phyloP scores from a whole-genome alignment of 352 stramenopile species.

The Globisporangium cylindrosporum region DNA sequence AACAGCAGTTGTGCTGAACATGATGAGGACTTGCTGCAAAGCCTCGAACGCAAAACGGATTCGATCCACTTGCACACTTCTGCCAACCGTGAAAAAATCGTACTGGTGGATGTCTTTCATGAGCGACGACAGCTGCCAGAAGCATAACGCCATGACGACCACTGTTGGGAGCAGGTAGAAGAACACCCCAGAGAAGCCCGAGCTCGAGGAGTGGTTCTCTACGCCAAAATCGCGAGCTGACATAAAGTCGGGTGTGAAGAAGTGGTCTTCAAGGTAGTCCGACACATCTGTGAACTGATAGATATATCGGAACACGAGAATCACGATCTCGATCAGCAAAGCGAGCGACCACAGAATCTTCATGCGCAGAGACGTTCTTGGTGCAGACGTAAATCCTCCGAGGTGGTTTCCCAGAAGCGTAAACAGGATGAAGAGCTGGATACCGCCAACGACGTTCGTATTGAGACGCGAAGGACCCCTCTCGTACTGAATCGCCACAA shows the following conservation, averaged over 20 bases:
- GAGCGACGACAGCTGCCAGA: constrained; percentile 82
- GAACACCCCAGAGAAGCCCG: constrained; percentile 68
- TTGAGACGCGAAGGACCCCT: constrained; percentile 41
- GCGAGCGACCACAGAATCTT: constrained; percentile 78
- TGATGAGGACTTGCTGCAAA: constrained; percentile 59
- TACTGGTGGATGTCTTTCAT: constrained; percentile 62
- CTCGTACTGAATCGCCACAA: constrained; percentile 68
- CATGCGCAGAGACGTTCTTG: constrained; percentile 63
- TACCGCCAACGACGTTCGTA: constrained; percentile 60
- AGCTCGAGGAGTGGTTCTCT: constrained; percentile 57
- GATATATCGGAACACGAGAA: constrained; percentile 70
- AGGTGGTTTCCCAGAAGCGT: constrained; percentile 73
- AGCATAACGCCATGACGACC: constrained; percentile 68
- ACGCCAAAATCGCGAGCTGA: constrained; percentile 71
- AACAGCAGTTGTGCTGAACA: constrained; percentile 64
- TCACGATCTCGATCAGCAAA: constrained; percentile 62
- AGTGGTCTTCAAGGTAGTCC: constrained; percentile 50
- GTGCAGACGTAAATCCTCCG: constrained; percentile 53
- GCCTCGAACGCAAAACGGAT: constrained; percentile 57
- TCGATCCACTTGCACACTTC: constrained; percentile 48
- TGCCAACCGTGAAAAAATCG: constrained; percentile 56
- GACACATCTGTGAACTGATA: constrained; percentile 81
- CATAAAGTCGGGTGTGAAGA: constrained; percentile 78
- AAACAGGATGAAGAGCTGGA: constrained; percentile 64
- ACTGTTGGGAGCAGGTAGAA: constrained; percentile 75